These are phyloP conservation scores for Kwoniella europaea DNA, from an alignment of 768 basidiomycete genomes.

Conservation along the genomic window DNA sequence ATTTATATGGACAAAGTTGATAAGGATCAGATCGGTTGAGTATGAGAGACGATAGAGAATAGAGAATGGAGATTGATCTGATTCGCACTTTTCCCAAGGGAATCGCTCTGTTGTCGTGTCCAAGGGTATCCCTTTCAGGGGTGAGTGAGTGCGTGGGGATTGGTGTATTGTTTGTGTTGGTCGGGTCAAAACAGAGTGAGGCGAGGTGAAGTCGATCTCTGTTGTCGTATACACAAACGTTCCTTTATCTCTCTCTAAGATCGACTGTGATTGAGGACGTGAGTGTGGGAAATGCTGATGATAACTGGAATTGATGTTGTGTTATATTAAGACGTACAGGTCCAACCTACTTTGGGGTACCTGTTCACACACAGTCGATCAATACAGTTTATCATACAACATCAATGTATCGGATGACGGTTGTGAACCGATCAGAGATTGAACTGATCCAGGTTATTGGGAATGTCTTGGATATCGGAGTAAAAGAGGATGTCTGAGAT, in stretches of 20 bases:
- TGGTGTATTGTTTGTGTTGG: not conserved
- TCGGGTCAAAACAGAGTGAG: not conserved
- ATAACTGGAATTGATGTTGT: not conserved
- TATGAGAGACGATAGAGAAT: not conserved
- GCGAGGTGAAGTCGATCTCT: not conserved
- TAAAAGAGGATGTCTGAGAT: not conserved
- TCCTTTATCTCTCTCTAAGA: not conserved
- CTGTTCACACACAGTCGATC: not conserved
- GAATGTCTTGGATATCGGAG: not conserved
- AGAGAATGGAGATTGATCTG: not conserved
- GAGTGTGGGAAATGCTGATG: no score
- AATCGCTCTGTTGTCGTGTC: not conserved
- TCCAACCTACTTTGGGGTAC: not conserved
- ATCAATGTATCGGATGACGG: not conserved
- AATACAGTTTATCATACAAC: not conserved
- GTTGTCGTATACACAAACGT: not conserved
- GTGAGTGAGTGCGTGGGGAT: not conserved
- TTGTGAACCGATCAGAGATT: not conserved
- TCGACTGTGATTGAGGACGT: no score
- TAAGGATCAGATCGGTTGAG: not conserved
- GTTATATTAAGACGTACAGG: not conserved
- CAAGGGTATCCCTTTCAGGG: conserved; percentile 10
- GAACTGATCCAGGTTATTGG: not conserved
- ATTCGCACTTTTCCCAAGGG: not conserved
- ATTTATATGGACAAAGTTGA: not conserved